Conservation (phyloP, 306 rosid species). For the Cicer chorassanicum region DNA sequence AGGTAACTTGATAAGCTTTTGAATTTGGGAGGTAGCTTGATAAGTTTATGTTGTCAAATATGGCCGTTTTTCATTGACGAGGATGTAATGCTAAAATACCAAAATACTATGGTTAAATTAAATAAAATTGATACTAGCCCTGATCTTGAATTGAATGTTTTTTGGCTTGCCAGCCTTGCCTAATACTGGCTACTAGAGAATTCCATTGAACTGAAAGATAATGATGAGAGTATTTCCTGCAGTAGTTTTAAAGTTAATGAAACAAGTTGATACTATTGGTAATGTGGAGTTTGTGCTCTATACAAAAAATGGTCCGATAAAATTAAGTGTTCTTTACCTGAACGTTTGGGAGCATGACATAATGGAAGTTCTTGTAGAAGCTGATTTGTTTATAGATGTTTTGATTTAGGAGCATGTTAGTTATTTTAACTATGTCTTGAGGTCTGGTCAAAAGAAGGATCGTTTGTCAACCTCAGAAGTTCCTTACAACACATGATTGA, state of each 20-base stretch:
- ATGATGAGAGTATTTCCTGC: conserved; percentile 62
- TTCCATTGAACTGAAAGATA: conserved; percentile 49
- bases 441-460: conserved; percentile 47
- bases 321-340: conserved; percentile 56
- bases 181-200: conserved; percentile 47
- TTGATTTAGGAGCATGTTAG: conserved; percentile 58
- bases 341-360: conserved; percentile 66
- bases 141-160: conserved; percentile 53
- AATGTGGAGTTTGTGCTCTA: conserved; percentile 91
- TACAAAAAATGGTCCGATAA: conserved; percentile 71
- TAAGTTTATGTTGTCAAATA: conserved; percentile 74
- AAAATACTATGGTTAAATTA: conserved; percentile 72
- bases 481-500: background rate
- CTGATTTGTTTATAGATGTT: conserved; percentile 50
- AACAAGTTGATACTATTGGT: conserved; percentile 47
- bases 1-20: too few species aligned
- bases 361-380: conserved; percentile 62
- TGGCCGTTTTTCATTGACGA: conserved; percentile 94
- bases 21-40: conserved; percentile 59
- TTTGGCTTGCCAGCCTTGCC: conserved; percentile 59
- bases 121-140: conserved; percentile 47
- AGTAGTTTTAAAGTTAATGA: conserved; percentile 57
- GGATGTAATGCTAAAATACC: conserved; percentile 70
- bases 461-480: conserved; percentile 49
- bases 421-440: conserved; percentile 67